Conservation (phyloP, 495 filamentous ascomycete genomes). For the Diplogelasinospora grovesii region DNA sequence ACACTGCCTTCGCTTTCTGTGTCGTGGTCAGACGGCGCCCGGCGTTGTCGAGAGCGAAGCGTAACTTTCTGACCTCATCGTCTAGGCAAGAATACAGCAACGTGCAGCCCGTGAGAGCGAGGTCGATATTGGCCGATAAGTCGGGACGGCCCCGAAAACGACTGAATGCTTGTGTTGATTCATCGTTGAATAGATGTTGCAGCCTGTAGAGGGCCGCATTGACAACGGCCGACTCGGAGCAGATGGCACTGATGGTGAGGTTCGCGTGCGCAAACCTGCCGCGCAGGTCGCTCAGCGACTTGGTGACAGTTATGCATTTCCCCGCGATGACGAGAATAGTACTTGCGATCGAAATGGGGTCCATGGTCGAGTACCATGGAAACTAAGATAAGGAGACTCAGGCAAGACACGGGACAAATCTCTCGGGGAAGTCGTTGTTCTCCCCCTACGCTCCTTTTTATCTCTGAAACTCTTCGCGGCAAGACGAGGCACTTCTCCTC, state of each 20-base stretch:
- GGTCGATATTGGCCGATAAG: not conserved
- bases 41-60: not conserved
- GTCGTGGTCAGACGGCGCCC: not conserved
- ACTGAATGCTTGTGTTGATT: not conserved
- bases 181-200: not conserved
- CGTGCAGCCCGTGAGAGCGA: not conserved
- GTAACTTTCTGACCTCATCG: not conserved
- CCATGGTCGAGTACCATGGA: not conserved
- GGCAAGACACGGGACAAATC: no score
- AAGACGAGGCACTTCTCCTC: no score
- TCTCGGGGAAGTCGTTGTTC: no score
- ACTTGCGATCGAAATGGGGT: not conserved
- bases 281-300: not conserved
- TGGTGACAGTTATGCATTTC: not conserved
- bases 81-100: not conserved
- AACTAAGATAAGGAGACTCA: no score
- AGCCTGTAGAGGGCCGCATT: not conserved
- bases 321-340: not conserved
- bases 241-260: not conserved
- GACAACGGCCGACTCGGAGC: not conserved
- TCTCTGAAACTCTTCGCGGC: no score
- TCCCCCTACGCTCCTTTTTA: no score
- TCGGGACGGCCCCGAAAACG: not conserved
- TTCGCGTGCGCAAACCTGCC: not conserved
- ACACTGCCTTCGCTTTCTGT: not conserved